Base-by-base conservation (phyloP, 2,329 filamentous ascomycete species). In the Trichoderma gracile region DNA sequence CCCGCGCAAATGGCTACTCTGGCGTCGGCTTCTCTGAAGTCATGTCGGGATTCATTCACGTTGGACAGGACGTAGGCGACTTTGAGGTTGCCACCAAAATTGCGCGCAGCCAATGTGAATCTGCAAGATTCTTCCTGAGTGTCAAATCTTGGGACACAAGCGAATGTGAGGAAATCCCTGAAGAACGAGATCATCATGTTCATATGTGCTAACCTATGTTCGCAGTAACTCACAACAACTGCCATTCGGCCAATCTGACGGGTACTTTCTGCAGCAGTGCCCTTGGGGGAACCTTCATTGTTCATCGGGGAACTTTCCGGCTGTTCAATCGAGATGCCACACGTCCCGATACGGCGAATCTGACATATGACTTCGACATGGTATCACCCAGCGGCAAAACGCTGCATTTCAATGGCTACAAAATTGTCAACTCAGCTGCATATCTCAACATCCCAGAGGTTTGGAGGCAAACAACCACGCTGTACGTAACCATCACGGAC, bases 51-150 rank as follows among this genome's bases (percentile, higher is more conserved):
- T 33, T 33, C 30, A 33, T 33, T 9, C 30, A 33, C 30, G 30
- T 61, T n/a, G 65, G 59, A 7, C 67, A 67, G 10, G 19, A 33
- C 2, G 67, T 69, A 25, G 67, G 68, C 54, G 68, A 68, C 40
- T 33, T 33, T 33, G 30, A 33, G 30, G 9, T 33, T 33, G 64
- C 67, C 15, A 68, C 67, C 3, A 66, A 63, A 47, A 69, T 68
- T 38, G 64, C 30, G 30, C 30, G 30, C 9, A 33, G 30, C 30
- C 60, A 61, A 3, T 84, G 82, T 69, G 82, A 86, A 70, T 80
- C 80, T 45, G 84, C 84, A 0, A 80, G 84, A 23, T 86, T 88
- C 73, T 86, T 87, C 73, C 77, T 87, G 57, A 86, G 81, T 65
- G 82, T 86, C 9, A 83, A 86, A 70, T 77, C 84, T 17, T 86